Percentiles rank a stretch among this genome's conserved stretches.
These are phyloP conservation scores for Peronospora destructor DNA, from an alignment of 352 stramenopile genomes.

Conservation along the genomic window DNA sequence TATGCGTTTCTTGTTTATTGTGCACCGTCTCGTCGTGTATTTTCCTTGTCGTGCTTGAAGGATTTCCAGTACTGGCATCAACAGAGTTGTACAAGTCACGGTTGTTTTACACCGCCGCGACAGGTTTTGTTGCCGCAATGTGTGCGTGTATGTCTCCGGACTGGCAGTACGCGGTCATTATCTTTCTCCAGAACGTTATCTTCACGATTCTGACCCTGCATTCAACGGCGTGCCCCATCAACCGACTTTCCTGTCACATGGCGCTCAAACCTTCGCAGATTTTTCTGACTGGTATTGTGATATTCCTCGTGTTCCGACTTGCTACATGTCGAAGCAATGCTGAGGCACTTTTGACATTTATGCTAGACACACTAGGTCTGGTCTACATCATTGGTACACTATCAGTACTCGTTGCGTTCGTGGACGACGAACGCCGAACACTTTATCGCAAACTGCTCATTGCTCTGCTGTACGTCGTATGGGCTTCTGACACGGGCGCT, in stretches of 20 bases:
- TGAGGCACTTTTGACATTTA: constrained; percentile 38
- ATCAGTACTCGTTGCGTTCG: constrained; percentile 46
- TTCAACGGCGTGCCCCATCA: constrained; percentile 54
- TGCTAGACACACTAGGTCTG: constrained; percentile 47
- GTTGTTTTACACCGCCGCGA: constrained; percentile 39
- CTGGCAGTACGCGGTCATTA: constrained; percentile 40
- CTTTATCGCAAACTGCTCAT: constrained; percentile 59
- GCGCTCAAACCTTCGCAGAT: constrained; percentile 28
- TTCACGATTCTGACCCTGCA: constrained; percentile 52
- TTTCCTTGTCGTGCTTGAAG: constrained; percentile 31
- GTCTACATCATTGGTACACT: constrained; percentile 57
- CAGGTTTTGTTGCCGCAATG: constrained; percentile 32
- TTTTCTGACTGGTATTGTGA: constrained; percentile 31
- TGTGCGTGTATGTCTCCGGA: constrained; percentile 46
- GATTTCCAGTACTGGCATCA: constrained; percentile 25
- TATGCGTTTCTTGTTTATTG: constrained; percentile 27
- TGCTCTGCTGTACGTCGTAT: constrained; percentile 61
- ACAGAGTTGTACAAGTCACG: constrained; percentile 51
- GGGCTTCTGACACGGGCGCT: constrained; percentile 87
- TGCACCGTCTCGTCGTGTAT: constrained; percentile 25
- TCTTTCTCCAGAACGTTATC: constrained; percentile 37
- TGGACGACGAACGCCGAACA: constrained; percentile 47
- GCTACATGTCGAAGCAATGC: constrained; percentile 22
- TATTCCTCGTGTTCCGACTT: constrained; percentile 45
- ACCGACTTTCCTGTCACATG: constrained; percentile 40